Base-by-base conservation (phyloP, 2,329 filamentous ascomycete species). In the Alternaria rosae region DNA sequence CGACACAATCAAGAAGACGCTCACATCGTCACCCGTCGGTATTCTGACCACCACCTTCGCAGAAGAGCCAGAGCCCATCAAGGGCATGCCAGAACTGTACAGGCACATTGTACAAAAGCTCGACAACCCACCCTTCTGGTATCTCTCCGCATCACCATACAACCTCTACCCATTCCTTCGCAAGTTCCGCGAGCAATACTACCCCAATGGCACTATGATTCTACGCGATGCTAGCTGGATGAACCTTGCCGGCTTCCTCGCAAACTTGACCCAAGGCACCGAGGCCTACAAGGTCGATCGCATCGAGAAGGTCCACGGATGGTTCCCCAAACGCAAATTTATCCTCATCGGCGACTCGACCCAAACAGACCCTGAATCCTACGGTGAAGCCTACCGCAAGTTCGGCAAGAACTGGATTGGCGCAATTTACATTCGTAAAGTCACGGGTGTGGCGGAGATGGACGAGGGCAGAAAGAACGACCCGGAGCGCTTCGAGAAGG, bases 1-100 rank as follows among this genome's bases (percentile, higher is more conserved):
- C 75, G 94, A 98, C 79, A 97, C 94, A 0, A 97, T 98, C 83
- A 97, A 98, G 80, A 83, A 94, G 68, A 97, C 94, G 0, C 85
- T 91, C 77, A 97, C 94, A 0, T 88, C 89, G 44, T 90, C 92
- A 52, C 89, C 93, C 0, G 85, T 91, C 8, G 92, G 93, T 3
- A 94, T 97, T 71, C 83, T 98, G 6, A 86, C 88, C 48, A 90
- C 91, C 54, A 98, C 94, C 0, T 97, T 98, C 73, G 87, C 92
- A 48, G 91, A 94, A 53, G 83, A 88, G 15, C 90, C 93, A 0
- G 82, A 85, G 13, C 88, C 92, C 0, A 88, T 94, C 13, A 73
- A 84, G 0, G 93, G 92, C 50, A 97, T 97, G 93, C 92, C 93
- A 0, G 89, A 92, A 70, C 85, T 97, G 1, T 97, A 97, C 81